A percentile compares a stretch with the other conserved stretches of the same genome.
Conservation (phyloP, 2,329 filamentous ascomycete genomes). For the Fusarium luffae region DNA sequence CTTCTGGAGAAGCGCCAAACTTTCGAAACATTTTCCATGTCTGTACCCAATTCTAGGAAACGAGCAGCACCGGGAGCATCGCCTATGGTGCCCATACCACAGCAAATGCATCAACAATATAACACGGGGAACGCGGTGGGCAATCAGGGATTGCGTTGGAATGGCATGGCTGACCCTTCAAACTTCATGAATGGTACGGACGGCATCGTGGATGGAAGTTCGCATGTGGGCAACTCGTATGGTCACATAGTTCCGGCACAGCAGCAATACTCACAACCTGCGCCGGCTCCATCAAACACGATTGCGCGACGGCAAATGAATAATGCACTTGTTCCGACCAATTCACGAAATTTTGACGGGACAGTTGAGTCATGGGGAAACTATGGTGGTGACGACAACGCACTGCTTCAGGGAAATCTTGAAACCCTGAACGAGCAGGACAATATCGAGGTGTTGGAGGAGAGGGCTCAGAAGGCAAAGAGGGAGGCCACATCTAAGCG, state of each 20-base stretch:
- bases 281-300: constrained; percentile 58
- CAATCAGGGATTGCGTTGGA: constrained; percentile 62
- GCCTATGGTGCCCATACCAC: constrained; percentile 67
- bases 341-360: constrained; percentile 53
- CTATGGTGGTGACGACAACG: constrained; percentile 57
- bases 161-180: constrained; percentile 51
- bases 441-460: constrained; percentile 81
- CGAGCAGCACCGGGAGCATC: constrained; percentile 77
- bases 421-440: constrained; percentile 65
- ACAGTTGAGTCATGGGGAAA: constrained; percentile 55
- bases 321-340: constrained; percentile 60
- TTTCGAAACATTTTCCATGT: constrained; percentile 51
- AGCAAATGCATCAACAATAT: constrained; percentile 62
- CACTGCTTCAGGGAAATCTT: constrained; percentile 52
- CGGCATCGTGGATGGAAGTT: constrained; percentile 46
- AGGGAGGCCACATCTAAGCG: constrained; percentile 88
- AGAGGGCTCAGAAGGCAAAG: constrained; percentile 83
- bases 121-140: constrained; percentile 58
- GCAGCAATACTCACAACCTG: constrained; percentile 48
- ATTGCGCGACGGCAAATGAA: constrained; percentile 65
- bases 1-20: constrained; percentile 26
- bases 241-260: constrained; percentile 52
- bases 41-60: constrained; percentile 70
- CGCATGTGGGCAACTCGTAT: constrained; percentile 52
- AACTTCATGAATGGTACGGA: constrained; percentile 48